Evolutionary conservation across 257 asterid genomes (phyloP), one percentile per base, ranked within the genome.

Genomic region (Gynochthodes officinalis): DNA sequence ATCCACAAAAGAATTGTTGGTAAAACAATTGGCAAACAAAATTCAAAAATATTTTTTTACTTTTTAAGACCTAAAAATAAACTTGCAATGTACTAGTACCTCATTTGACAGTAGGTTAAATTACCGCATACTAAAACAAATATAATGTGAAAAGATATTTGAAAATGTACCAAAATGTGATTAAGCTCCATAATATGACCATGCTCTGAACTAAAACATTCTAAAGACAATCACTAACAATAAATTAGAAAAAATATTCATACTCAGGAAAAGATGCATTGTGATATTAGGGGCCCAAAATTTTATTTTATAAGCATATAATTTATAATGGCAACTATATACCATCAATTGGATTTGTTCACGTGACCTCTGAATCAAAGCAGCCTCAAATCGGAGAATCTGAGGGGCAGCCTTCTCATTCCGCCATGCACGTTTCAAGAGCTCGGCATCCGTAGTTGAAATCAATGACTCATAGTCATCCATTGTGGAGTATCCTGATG

Each of bases 351-450:
- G 88, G 83, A 89, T 86, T 78, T 81, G 92, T 68, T 85, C 84
- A 59, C 97, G 84, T n/a, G 96, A 84, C 62, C 95, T 84, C 58
- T 80, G 87, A 54, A 94, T 85, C 53, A 94, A 82, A 79, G 81
- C 81, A 32, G 84, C 67, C 71, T 89, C 88, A 73, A 80, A 90
- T 48, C 74, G 83, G 73, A 94, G 97, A 77, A 91, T 88, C 84
- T 94, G 92, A 23, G 97, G 98, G 39, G 98, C 96, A 23, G 95
- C 98, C 85, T 91, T 90, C 87, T 94, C 98, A 73, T 90, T 94
- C 78, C 92, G 84, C 98, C 98, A 91, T 8, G 90, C 95, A 37
- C 82, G 81, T 86, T 94, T 94, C 81, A 94, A 71, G 64, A 89
- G 89, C 86, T 89, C 95, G 2, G 90, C 84, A 39, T 91, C 97